phyloP scores from a whole-genome alignment of 306 rosid species.

The Cajanus cajan region DNA sequence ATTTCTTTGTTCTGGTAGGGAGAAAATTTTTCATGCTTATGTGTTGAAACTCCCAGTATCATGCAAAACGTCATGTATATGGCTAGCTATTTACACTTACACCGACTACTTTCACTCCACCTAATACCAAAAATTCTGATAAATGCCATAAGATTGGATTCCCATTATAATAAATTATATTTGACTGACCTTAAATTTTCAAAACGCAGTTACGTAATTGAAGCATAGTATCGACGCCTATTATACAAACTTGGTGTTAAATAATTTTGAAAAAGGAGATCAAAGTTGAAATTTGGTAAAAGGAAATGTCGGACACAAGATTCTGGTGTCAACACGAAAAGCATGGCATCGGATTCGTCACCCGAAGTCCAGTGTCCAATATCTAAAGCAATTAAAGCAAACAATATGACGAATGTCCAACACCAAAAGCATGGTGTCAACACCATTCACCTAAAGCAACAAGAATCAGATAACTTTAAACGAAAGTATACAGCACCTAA shows the following conservation, averaged over 20 bases:
- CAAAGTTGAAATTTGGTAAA: not conserved
- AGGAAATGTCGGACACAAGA: not conserved
- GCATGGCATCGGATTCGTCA: not conserved
- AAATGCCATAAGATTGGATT: not conserved
- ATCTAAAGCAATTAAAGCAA: not conserved
- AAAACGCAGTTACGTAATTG: not conserved
- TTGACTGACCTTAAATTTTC: not conserved
- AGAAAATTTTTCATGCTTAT: not conserved
- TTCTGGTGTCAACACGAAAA: not conserved
- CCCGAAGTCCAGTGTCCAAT: not conserved
- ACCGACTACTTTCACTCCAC: not conserved
- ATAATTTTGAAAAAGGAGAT: not conserved
- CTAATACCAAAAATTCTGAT: not conserved
- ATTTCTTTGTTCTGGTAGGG: not conserved
- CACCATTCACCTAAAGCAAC: not conserved
- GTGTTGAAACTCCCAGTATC: not conserved
- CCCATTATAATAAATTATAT: no score
- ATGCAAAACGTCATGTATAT: not conserved
- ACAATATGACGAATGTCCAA: not conserved
- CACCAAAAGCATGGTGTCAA: not conserved
- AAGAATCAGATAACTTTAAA: not conserved
- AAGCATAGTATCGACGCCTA: no score
- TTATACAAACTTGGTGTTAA: not conserved
- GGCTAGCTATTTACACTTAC: not conserved
- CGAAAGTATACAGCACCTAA: not conserved